Conservation (phyloP, 495 filamentous ascomycete species). For the Neurospora discreta region DNA sequence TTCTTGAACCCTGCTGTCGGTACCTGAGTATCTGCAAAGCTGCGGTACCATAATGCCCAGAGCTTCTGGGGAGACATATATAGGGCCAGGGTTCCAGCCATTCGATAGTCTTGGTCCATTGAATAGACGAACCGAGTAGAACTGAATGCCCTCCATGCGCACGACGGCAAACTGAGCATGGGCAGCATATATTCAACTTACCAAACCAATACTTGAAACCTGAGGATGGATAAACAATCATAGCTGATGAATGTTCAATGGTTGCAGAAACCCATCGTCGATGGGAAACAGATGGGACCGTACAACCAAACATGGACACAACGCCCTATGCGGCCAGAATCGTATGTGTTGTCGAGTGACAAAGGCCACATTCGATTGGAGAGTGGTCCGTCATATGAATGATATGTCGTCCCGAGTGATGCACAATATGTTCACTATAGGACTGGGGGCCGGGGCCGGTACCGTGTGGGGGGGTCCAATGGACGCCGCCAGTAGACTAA, state of each 20-base stretch:
- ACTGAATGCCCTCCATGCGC: accelerated
- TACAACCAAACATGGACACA: not conserved
- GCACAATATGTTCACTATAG: not conserved
- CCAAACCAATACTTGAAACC: not conserved
- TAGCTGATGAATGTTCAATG: not conserved
- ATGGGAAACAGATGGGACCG: not conserved
- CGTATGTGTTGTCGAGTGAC: not conserved
- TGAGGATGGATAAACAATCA: not conserved
- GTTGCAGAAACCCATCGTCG: not conserved
- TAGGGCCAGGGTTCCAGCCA: not conserved
- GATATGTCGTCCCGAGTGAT: not conserved
- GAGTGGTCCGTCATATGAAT: slow-evolving; percentile 2
- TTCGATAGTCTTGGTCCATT: not conserved
- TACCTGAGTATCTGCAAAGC: not conserved
- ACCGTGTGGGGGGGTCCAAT: not conserved
- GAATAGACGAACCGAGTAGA: not conserved
- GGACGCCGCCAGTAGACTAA: not conserved
- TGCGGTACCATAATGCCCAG: not conserved
- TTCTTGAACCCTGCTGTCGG: not conserved
- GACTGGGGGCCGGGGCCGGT: not conserved
- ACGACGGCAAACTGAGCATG: not conserved
- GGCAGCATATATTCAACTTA: not conserved
- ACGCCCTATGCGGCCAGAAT: not conserved
- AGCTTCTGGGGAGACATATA: not conserved
- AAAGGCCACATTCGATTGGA: slow-evolving; percentile 1